Evolutionary conservation across 1,284 basidiomycete species (phyloP).

Genomic region (Ustilago hordei): DNA sequence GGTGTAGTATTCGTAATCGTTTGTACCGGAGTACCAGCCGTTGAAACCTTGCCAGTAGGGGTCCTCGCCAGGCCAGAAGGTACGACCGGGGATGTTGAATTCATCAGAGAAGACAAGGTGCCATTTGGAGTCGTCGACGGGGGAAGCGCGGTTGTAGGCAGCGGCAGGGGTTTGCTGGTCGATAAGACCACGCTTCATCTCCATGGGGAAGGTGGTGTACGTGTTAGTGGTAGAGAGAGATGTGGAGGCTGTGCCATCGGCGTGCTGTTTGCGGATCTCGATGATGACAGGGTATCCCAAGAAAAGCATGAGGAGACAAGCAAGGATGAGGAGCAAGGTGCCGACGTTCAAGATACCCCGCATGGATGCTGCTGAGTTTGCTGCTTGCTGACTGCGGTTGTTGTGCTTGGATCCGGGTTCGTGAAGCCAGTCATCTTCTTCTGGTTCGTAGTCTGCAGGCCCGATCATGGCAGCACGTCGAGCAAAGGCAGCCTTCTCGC

Average conservation of each 20-base stretch:
- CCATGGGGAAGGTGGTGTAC: conserved; percentile 23
- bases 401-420: conserved; percentile 15
- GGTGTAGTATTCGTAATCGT: conserved; percentile 68
- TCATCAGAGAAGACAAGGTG: conserved; percentile 81
- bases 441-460: conserved; percentile 5
- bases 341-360: conserved; percentile 59
- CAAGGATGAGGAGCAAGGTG: conserved; percentile 50
- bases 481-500: conserved; percentile 5
- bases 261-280: conserved; percentile 26
- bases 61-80: conserved; percentile 70
- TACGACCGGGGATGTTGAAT: conserved; percentile 76
- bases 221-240: conserved; percentile 15
- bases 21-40: conserved; percentile 64
- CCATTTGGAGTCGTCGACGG: conserved; percentile 31
- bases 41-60: conserved; percentile 63
- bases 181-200: conserved; percentile 44
- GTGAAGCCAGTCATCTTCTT: conserved; percentile 45
- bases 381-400: neutral
- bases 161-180: conserved; percentile 51
- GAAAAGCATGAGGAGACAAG: conserved; percentile 61
- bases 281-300: conserved; percentile 64
- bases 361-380: conserved; percentile 6
- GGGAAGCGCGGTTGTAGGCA: conserved; percentile 23
- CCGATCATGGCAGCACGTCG: neutral
- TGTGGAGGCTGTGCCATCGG: conserved; percentile 14